Evolutionary conservation across 768 basidiomycete genomes (phyloP).

Genomic region (Suillus subluteus): DNA sequence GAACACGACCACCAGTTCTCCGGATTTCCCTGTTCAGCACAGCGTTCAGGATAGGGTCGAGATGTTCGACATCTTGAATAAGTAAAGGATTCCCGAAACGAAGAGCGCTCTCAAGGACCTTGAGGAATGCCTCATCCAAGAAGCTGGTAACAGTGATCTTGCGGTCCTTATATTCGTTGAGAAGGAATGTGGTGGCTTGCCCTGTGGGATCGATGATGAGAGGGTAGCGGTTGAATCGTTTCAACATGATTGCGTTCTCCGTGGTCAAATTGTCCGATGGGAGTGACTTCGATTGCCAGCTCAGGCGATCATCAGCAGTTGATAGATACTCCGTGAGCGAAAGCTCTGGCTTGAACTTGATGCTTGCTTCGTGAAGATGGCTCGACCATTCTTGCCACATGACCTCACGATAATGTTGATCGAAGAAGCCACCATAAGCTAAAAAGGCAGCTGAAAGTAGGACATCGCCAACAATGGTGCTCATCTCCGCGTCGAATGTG

Average conservation of each 20-base stretch:
- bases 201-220: conserved; percentile 98
- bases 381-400: conserved; percentile 97
- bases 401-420: conserved; percentile 95
- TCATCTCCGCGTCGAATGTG: conserved; percentile 97
- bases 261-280: conserved; percentile 95
- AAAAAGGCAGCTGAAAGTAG: conserved; percentile 94
- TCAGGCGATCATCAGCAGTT: conserved; percentile 93
- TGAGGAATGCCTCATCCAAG: conserved; percentile 98
- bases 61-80: conserved; percentile 96
- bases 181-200: conserved; percentile 91
- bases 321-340: conserved; percentile 95
- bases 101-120: conserved; percentile 97
- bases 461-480: conserved; percentile 97
- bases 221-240: conserved; percentile 96
- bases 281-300: conserved; percentile 95
- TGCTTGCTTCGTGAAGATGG: conserved; percentile 85
- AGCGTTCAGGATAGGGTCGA: conserved; percentile 96
- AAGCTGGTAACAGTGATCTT: conserved; percentile 99
- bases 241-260: conserved; percentile 99
- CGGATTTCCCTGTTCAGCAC: conserved; percentile 97
- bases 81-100: conserved; percentile 97
- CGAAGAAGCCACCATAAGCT: conserved; percentile 97
- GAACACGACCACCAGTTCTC: conserved; percentile 94
- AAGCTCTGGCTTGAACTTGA: conserved; percentile 91
- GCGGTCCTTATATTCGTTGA: conserved; percentile 93